These are phyloP conservation scores for Passiflora organensis DNA, from an alignment of 345 rosid species.

Conservation along the genomic window DNA sequence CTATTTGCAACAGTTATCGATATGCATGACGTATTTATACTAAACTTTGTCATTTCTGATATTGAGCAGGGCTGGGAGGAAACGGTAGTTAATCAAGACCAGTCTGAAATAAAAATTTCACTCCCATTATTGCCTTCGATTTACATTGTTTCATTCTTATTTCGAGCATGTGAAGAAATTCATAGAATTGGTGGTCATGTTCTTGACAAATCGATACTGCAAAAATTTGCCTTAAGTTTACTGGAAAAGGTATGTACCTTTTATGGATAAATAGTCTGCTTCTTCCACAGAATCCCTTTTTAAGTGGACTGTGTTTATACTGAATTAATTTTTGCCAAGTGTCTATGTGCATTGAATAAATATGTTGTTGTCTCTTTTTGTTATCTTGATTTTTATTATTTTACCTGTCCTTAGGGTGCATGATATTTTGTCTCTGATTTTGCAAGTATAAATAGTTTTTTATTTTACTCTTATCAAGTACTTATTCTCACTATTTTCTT, in stretches of 20 bases:
- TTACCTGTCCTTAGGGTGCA: too few relatives aligned
- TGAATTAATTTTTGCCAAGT: too few relatives aligned
- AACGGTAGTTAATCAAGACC: conserved; percentile 79
- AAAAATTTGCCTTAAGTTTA: conserved; percentile 63
- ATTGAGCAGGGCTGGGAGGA: conserved; percentile 94
- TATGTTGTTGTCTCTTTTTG: background rate
- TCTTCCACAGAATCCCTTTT: conserved; percentile 1
- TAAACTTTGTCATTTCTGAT: conserved; percentile 20
- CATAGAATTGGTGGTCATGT: conserved; percentile 98
- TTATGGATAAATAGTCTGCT: background rate
- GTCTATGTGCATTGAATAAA: too few relatives aligned
- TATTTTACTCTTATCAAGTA: background rate
- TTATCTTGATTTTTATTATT: too few relatives aligned
- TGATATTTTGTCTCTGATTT: too few relatives aligned
- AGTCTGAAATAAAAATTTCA: conserved; percentile 80
- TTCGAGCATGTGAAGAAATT: conserved; percentile 95
- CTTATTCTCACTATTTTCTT: background rate
- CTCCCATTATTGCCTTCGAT: conserved; percentile 96
- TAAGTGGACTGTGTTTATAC: background rate
- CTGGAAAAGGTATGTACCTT: conserved; percentile 82
- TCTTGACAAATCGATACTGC: conserved; percentile 78
- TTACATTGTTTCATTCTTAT: conserved; percentile 77
- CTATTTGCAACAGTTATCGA: too few relatives aligned
- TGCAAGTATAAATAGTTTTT: background rate
- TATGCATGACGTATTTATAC: background rate